Evolutionary conservation across 106 monocot species (phyloP).

Genomic region (Acorus calamus): DNA sequence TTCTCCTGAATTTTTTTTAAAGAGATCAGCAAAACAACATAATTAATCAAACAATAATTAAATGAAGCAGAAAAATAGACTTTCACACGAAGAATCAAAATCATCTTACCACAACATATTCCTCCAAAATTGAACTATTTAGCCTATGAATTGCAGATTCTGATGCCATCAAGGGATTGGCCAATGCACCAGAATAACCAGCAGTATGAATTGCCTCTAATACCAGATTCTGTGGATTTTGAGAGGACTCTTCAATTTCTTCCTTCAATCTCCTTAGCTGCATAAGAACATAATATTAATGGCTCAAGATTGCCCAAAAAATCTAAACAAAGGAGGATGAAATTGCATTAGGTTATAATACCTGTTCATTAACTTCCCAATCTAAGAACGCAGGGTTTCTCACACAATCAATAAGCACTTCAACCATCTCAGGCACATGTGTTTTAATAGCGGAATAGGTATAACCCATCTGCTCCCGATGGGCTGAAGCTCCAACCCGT

Average conservation of each 20-base stretch:
- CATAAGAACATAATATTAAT: not conserved
- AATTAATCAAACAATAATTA: conserved; percentile 1
- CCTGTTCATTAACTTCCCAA: conserved; percentile 90
- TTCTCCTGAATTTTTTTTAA: conserved; percentile 36
- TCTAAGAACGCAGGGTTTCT: conserved; percentile 70
- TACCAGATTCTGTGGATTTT: conserved; percentile 58
- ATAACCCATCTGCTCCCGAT: conserved; percentile 76
- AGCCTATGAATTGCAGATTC: conserved; percentile 51
- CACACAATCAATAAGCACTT: conserved; percentile 69
- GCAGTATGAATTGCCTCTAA: conserved; percentile 71
- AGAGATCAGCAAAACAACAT: conserved; percentile 1
- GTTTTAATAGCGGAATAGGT: conserved; percentile 70
- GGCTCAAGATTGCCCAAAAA: not conserved
- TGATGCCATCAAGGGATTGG: conserved; percentile 57
- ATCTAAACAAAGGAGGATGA: not conserved
- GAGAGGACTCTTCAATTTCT: conserved; percentile 43
- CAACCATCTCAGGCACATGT: conserved; percentile 74
- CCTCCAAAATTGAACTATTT: conserved; percentile 38
- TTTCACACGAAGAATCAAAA: not conserved
- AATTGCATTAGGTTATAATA: conserved; percentile 6
- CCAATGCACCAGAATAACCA: conserved; percentile 69
- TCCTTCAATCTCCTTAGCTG: conserved; percentile 60
- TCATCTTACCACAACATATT: conserved; percentile 55
- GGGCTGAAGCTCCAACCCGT: conserved; percentile 55
- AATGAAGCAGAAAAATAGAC: not conserved